Base-by-base conservation (phyloP, 2,329 filamentous ascomycete genomes). In the Pyricularia grisea region DNA sequence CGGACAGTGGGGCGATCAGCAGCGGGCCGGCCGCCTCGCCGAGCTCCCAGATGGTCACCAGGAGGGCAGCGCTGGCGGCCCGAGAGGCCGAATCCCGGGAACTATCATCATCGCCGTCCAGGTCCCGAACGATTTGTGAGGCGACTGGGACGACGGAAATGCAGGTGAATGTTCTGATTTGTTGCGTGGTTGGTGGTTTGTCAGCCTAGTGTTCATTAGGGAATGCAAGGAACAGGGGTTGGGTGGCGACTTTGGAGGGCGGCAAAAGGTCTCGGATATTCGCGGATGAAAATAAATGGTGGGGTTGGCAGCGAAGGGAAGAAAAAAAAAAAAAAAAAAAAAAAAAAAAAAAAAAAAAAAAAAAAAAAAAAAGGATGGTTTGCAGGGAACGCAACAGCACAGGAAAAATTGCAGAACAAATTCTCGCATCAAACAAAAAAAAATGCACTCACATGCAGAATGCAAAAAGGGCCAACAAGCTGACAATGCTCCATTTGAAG, bases 1-100 rank as follows among this genome's bases (percentile, higher is more conserved):
- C 89, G 7, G 84, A 88, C 5, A 90, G 76, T 0, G 89, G 88
- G 11, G 87, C 88, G 73, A 88, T 88, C 2, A 87, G 66, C 2
- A 89, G 77, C 0, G 87, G 87, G 0, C 87, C 87, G 2, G 86
- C 83, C 2, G 85, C 85, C 72, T 89, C 87, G 71, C 90, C 89
- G 0, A 92, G 82, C 70, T 93, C 85, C 82, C 90, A 90, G 70
- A 92, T 87, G 0, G 89, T 91, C 10, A 92, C 87, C 68, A 92
- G 87, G 64, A 93, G 79, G 72, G 79, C 82, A 20, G 84, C 79
- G 0, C 83, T 81, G 69, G 82, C 82, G 75, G 78, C 79, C 71
- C n/a, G 78, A 76, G 23, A 73, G 68, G 69, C 80, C 75, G 66
- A 83, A 20, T 68, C 58, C 30, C 12, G 33, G 20, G 63, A 50